Base-by-base conservation (phyloP, 78 protist species). In the Dictyostelium citrinum region DNA sequence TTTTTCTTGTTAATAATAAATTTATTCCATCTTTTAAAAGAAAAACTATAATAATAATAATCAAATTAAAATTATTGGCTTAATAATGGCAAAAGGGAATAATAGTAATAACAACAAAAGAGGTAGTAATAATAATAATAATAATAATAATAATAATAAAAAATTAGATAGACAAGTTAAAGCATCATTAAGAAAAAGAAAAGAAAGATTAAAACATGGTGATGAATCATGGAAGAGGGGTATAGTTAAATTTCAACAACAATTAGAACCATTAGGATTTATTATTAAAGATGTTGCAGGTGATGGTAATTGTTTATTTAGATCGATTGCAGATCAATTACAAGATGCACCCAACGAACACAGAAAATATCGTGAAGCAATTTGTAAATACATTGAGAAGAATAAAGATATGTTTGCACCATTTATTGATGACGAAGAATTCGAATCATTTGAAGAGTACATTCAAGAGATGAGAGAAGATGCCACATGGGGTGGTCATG, bases 271-370 rank as follows among this genome's bases (percentile, higher is more conserved):
- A 78, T 37, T 64, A 5, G 96, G 91, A 41, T 78, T 92, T 7
- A 43, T 24, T 5, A 92, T 95, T 49, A 95, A 90, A 43, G 97
- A 95, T 84, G 97, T 95, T 29, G 92, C 97, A 35, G 97, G 97
- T 27, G 97, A 95, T 90, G 97, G 97, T 43, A 95, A 95, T 95
- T 95, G 97, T 76, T 33, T 95, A 68, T 95, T 95, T 83, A 81
- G 97, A 71, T 85, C 97, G 11, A 78, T 95, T 35, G 76, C 93
- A 10, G 97, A 95, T 76, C 97, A 95, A 31, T 35, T 95, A 12
- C 90, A 95, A 77, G 91, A 85, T 20, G 51, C 77, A 31, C 97
- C 97, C 12, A 82, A 85, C n/a, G 35, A 55, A 41, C 95, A 90
- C 29, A 91, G 60, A 45, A 83, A 88, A 12, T 83, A 84, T 49